A percentile compares a stretch with the other conserved stretches of the same genome.
Conservation (phyloP, 2,329 filamentous ascomycete species). For the Xylariaceae sp. region DNA sequence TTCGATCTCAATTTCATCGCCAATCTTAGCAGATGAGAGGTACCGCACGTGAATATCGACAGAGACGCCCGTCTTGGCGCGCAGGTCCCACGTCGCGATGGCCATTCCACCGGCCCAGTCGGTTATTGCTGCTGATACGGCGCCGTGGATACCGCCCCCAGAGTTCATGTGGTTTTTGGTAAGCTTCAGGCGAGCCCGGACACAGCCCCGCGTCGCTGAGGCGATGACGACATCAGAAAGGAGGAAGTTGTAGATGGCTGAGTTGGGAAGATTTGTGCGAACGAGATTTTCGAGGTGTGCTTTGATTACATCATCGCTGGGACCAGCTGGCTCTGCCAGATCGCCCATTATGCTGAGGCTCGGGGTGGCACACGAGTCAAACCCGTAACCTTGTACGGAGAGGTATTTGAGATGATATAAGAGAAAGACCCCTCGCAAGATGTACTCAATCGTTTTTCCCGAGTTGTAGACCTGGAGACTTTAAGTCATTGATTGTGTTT, state of each 20-base stretch:
- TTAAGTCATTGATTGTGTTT: too few relatives aligned
- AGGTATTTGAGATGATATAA: too few relatives aligned
- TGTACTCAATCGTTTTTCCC: too few relatives aligned
- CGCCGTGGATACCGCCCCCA: conserved; percentile 64
- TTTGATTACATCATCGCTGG: conserved; percentile 24
- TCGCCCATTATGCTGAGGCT: conserved; percentile 8
- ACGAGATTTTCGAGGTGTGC: conserved; percentile 30
- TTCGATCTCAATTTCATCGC: conserved; percentile 66
- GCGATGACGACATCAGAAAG: conserved; percentile 44
- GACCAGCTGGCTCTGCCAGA: conserved; percentile 1
- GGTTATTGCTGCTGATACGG: conserved; percentile 65
- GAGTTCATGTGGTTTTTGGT: conserved; percentile 61
- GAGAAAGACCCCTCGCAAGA: too few relatives aligned
- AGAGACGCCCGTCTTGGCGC: conserved; percentile 62
- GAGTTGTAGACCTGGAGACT: too few relatives aligned
- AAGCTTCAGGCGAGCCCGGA: conserved; percentile 47
- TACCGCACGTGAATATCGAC: conserved; percentile 74
- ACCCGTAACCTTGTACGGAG: too few relatives aligned
- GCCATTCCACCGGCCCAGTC: conserved; percentile 73
- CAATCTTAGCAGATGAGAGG: conserved; percentile 57
- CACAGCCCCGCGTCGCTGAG: conserved; percentile 41
- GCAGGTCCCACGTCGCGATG: conserved; percentile 61
- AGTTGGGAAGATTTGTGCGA: conserved; percentile 35
- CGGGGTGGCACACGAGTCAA: background rate
- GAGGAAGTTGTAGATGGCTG: conserved; percentile 52